Evolutionary conservation across 139 green algal genomes (phyloP), one percentile per base, ranked within the genome.

Genomic region (Chlorella sp.): DNA sequence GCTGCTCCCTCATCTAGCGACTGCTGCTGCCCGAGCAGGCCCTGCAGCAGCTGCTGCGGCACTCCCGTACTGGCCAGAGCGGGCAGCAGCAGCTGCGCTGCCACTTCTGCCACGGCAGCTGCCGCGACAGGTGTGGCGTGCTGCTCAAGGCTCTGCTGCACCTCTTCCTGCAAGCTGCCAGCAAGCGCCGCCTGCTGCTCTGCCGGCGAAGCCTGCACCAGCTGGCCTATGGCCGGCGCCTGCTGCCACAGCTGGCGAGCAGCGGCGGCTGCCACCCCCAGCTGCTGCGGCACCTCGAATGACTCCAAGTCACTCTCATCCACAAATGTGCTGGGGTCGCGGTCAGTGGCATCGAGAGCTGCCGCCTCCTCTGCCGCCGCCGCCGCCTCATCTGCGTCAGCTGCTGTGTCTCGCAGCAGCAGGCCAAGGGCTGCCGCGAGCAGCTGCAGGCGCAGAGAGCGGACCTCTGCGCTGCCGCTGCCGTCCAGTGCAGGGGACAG

Each of bases 231-330:
- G 24, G 40, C 56, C 44, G n/a, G 82, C 6, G 30, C 30, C 68
- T 75, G 69, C 68, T 85, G 82, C 86, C 83, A 56, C 48, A 58
- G 64, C 13, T 58, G 34, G 26, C 24, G 64, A 5, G 32, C 38
- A 19, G 64, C 65, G 0, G 65, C 65, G 13, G n/a, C n/a, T 0
- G 28, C 43, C 14, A 48, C 79, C 0, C 64, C 64, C 24, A 48
- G 43, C 79, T 76, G 64, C 38, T 30, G 34, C 1, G 24, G 7
- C 19, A 51, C 22, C 40, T 83, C 77, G 7, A 74, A 38, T 46
- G 77, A 83, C 40, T 83, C 77, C 0, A 24, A 26, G 19, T 73
- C 77, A n/a, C 77, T 83, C 0, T 83, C 60, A 41, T 83, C 77
- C 13, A 46, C 6, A 46, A 83, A 83, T 0, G 54, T 62, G 77